These are phyloP conservation scores for Neonectria faginata DNA, from an alignment of 2,329 filamentous ascomycete genomes.

Conservation along the genomic window DNA sequence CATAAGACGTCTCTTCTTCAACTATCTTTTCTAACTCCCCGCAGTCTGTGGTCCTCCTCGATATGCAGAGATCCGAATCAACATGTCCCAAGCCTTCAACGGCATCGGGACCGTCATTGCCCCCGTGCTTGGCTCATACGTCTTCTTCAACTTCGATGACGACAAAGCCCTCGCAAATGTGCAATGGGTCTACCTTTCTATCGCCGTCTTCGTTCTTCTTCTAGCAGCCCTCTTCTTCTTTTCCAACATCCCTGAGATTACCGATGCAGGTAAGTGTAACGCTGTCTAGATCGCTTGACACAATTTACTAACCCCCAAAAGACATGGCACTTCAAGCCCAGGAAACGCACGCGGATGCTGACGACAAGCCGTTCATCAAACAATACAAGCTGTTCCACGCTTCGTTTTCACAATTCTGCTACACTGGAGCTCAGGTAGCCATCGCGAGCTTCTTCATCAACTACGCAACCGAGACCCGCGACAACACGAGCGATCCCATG, in stretches of 20 bases:
- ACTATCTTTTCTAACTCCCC: not conserved
- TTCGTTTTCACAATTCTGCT: constrained; percentile 81
- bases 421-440: constrained; percentile 77
- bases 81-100: constrained; percentile 82
- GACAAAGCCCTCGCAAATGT: constrained; percentile 72
- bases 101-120: constrained; percentile 79
- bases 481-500: constrained; percentile 60
- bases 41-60: constrained; percentile 69
- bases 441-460: constrained; percentile 80
- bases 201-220: constrained; percentile 76
- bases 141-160: constrained; percentile 75
- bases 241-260: constrained; percentile 77
- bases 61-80: constrained; percentile 79
- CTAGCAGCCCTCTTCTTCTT: constrained; percentile 76
- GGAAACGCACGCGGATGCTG: constrained; percentile 63
- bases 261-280: constrained; percentile 55
- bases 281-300: no score
- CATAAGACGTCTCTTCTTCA: fast-evolving
- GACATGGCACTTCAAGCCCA: constrained; percentile 74
- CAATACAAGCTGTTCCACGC: constrained; percentile 83
- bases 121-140: constrained; percentile 77
- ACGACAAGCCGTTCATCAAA: constrained; percentile 73
- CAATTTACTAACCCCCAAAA: constrained; percentile 46
- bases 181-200: constrained; percentile 81
- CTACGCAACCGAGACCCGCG: constrained; percentile 72